Conservation (phyloP, 495 filamentous ascomycete genomes). For the Aspergillus leporis region DNA sequence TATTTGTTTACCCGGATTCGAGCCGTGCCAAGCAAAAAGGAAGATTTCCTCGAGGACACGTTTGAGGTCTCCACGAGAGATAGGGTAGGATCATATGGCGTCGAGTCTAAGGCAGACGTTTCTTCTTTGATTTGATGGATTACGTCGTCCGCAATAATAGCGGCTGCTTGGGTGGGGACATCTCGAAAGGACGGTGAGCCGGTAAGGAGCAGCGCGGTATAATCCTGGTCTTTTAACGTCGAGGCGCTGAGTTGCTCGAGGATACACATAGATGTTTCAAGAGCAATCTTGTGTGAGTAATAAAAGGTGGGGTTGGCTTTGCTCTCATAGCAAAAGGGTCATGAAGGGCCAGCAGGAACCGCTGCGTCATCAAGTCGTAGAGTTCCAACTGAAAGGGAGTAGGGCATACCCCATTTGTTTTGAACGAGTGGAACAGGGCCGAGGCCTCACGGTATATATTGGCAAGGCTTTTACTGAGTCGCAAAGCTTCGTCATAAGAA, state of each 20-base stretch:
- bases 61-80: neutral
- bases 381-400: constrained; percentile 32
- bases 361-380: constrained; percentile 39
- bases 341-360: constrained; percentile 51
- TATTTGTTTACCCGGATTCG: neutral
- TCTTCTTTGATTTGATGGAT: neutral
- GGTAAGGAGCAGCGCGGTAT: neutral
- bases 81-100: neutral
- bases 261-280: constrained; percentile 9
- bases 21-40: neutral
- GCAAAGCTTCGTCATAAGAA: constrained; percentile 34
- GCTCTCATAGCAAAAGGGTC: constrained; percentile 45
- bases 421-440: neutral
- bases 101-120: neutral
- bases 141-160: neutral
- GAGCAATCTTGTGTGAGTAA: constrained; percentile 5
- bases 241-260: neutral
- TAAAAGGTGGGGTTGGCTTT: constrained; percentile 4
- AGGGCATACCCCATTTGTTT: neutral
- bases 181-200: neutral
- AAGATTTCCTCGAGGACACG: neutral
- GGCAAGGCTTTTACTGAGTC: neutral
- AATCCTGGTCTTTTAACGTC: neutral
- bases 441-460: neutral
- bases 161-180: neutral